Evolutionary conservation across 495 filamentous ascomycete genomes (phyloP).

Genomic region (Chaetomium fimeti): DNA sequence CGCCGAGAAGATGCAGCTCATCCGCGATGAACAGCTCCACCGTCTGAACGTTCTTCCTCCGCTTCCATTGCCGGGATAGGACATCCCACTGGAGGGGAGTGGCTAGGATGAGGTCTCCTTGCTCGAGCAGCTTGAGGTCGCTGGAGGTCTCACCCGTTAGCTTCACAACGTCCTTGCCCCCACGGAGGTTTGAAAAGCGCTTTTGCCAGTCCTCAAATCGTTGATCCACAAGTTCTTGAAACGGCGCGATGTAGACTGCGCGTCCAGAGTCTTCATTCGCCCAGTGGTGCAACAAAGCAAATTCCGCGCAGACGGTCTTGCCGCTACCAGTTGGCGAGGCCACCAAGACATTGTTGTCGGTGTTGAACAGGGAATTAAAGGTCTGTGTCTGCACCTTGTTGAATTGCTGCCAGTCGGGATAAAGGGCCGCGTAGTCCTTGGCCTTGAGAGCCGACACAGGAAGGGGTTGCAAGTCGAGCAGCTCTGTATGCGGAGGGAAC

Average conservation of each 20-base stretch:
- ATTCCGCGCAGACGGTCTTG: conserved; percentile 95
- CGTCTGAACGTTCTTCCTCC: conserved; percentile 88
- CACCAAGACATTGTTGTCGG: conserved; percentile 90
- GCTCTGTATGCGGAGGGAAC: conserved; percentile 87
- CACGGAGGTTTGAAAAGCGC: conserved; percentile 66
- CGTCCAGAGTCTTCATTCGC: conserved; percentile 66
- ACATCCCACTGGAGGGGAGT: conserved; percentile 95
- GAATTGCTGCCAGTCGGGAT: conserved; percentile 83
- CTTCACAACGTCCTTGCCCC: conserved; percentile 91
- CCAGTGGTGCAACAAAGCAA: conserved; percentile 90
- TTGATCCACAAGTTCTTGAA: conserved; percentile 87
- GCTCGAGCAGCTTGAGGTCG: conserved; percentile 85
- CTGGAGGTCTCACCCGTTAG: conserved; percentile 90
- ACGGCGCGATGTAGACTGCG: conserved; percentile 92
- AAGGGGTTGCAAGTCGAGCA: conserved; percentile 86
- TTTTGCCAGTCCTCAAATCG: conserved; percentile 79
- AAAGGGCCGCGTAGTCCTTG: conserved; percentile 77
- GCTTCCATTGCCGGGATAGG: conserved; percentile 91
- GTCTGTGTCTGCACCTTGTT: conserved; percentile 98
- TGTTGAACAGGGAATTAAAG: conserved; percentile 85
- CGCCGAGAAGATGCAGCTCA: conserved; percentile 94
- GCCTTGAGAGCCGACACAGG: conserved; percentile 85
- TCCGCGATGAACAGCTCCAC: conserved; percentile 93
- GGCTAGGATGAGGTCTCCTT: conserved; percentile 86
- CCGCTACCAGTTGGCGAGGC: conserved; percentile 88